These are phyloP conservation scores for Diaporthe ampelina DNA, from an alignment of 2,329 filamentous ascomycete genomes.

Conservation along the genomic window DNA sequence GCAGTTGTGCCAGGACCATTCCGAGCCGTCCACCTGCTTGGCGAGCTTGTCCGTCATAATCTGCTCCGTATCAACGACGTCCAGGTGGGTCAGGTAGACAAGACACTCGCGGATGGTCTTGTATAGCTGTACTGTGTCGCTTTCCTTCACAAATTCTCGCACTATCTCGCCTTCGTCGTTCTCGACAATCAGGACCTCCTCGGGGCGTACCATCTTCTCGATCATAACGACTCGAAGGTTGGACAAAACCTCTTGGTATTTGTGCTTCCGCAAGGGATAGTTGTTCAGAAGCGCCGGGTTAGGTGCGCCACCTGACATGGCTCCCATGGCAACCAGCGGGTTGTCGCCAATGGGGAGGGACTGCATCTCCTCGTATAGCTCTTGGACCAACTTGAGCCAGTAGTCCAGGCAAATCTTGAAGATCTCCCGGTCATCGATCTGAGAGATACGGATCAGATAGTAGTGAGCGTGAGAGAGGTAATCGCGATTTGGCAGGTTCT, in stretches of 20 bases:
- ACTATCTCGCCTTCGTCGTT: conserved; percentile 99
- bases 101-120: conserved; percentile 98
- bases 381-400: conserved; percentile 98
- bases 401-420: conserved; percentile 99
- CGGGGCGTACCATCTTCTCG: conserved; percentile 98
- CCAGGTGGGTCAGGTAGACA: conserved; percentile 96
- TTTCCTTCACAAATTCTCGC: conserved; percentile 98
- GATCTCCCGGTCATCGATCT: conserved; percentile 98
- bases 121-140: conserved; percentile 98
- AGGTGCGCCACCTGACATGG: conserved; percentile 82
- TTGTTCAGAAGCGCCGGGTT: conserved; percentile 88
- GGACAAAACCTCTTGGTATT: conserved; percentile 93
- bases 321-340: conserved; percentile 85
- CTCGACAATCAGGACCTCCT: conserved; percentile 99
- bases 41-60: conserved; percentile 99
- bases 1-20: conserved; percentile 99
- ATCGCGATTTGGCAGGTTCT: conserved; percentile 94
- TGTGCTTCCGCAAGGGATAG: conserved; percentile 96
- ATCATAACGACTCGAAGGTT: conserved; percentile 99
- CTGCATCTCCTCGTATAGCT: conserved; percentile 99
- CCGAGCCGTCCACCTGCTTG: conserved; percentile 91
- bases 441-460: conserved; percentile 97
- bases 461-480: conserved; percentile 97
- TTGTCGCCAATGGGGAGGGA: conserved; percentile 95
- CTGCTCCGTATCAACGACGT: conserved; percentile 96